Base-by-base conservation (phyloP, 345 rosid genomes). In the Raphanus raphanistrum region DNA sequence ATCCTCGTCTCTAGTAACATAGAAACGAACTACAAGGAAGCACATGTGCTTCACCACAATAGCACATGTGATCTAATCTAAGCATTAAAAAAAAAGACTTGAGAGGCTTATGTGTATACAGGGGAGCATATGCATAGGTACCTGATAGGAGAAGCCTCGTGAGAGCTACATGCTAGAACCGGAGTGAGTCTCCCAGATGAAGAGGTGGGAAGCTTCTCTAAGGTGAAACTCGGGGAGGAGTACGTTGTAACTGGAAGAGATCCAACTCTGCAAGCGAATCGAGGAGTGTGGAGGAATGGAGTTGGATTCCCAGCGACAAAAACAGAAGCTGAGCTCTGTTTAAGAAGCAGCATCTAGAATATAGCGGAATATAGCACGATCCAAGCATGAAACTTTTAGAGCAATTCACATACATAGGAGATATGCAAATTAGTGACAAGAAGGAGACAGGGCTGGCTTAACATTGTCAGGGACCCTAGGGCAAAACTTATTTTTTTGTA, bases 271-370 rank as follows among this genome's bases (percentile, higher is more conserved):
- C 38, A 38, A 50, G 66, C 21, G 29, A 54, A 50, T 4, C 70
- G 70, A 73, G 74, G 26, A 61, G 16, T 48, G 17, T 73, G 71
- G 36, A 73, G 66, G 52, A 62, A 4, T 3, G 67, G 71, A 63
- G 32, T 69, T 15, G 79, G 27, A 62, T 74, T 74, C 9, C 71
- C 75, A 68, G 54, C 3, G 61, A 79, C 32, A 63, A 63, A 71
- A 38, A 45, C 6, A 58, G 62, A 55, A 55, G 75, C 72, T 10
- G 84, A 72, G 69, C 71, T 67, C 70, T 55, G 82, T 58, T 57
- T 80, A 72, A 80, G n/a, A 74, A 63, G 75, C 79, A 80, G 50
- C 82, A 79, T 79, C 81, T 76, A 76, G 0, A 76, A 16, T 8
- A 31, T 16, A 66, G 50, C 15, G 8, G 43, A 38, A 21, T 43